Percentiles rank a stretch among this genome's conserved stretches.
Conservation (phyloP, 1,284 basidiomycete genomes). For the Coniferiporia sulphurascens region DNA sequence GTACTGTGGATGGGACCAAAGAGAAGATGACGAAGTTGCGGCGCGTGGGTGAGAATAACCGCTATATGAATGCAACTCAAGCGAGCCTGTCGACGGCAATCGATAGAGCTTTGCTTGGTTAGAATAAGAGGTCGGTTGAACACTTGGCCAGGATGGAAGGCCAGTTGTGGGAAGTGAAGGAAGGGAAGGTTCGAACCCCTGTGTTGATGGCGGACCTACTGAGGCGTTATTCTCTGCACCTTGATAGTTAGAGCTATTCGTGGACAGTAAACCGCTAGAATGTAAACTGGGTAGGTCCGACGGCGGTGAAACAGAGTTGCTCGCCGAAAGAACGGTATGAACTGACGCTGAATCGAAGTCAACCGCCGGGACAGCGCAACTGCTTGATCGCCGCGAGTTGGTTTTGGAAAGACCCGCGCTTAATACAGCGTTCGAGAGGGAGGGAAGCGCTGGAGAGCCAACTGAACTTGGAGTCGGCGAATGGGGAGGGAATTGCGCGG, state of each 20-base stretch:
- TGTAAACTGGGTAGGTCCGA: background rate
- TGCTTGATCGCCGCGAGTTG: conserved; percentile 4
- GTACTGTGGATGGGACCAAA: too few species aligned
- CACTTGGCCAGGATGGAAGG: background rate
- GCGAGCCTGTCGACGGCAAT: background rate
- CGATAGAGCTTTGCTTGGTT: background rate
- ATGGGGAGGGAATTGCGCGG: background rate
- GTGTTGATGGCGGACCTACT: background rate
- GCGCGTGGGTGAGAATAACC: background rate
- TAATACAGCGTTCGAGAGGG: conserved; percentile 7
- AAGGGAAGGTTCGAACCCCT: background rate
- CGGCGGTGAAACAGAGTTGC: background rate
- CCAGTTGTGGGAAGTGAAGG: background rate
- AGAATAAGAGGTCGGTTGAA: background rate
- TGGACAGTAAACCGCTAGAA: background rate
- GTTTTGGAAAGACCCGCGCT: conserved; percentile 3
- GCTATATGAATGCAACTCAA: background rate
- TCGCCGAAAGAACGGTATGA: background rate
- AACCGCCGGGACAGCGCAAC: conserved; percentile 11
- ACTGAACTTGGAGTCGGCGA: conserved; percentile 1
- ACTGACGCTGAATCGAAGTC: background rate
- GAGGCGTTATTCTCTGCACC: background rate
- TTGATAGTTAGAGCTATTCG: background rate
- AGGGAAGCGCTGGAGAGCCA: conserved; percentile 1
- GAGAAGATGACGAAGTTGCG: background rate